phyloP scores from a whole-genome alignment of 306 rosid genomes.

The Dalbergia cultrata region DNA sequence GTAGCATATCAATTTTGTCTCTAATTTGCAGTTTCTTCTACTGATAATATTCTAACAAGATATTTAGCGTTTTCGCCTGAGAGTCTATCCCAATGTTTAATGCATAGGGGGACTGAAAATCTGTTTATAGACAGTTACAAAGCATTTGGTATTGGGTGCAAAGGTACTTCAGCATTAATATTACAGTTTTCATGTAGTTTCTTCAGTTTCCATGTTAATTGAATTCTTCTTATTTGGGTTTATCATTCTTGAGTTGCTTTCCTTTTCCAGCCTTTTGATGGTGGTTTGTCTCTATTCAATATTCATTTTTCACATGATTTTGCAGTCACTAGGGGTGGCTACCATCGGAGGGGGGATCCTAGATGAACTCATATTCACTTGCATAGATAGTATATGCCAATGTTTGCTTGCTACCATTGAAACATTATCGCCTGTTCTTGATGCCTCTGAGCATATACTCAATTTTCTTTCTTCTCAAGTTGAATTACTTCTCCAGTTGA shows the following conservation, averaged over 20 bases:
- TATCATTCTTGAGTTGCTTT: constrained; percentile 11
- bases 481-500: constrained; percentile 71
- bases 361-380: constrained; percentile 59
- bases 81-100: constrained; percentile 13
- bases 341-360: constrained; percentile 52
- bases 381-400: constrained; percentile 69
- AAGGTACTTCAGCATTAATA: constrained; percentile 25
- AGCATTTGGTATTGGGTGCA: constrained; percentile 29
- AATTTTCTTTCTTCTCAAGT: constrained; percentile 73
- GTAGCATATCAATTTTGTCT: too few species aligned
- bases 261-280: constrained; percentile 21
- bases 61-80: background rate
- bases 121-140: constrained; percentile 15
- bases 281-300: constrained; percentile 30
- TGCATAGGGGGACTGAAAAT: background rate
- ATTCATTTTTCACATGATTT: constrained; percentile 42
- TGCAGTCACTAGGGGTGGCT: constrained; percentile 66
- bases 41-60: background rate
- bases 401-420: constrained; percentile 70
- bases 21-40: background rate
- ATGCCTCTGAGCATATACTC: constrained; percentile 68
- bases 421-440: constrained; percentile 62
- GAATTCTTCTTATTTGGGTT: constrained; percentile 31
- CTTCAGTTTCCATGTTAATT: constrained; percentile 27
- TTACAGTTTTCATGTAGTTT: constrained; percentile 41